Evolutionary conservation across 805 yeast species (phyloP), one percentile per base, ranked within the genome.

Genomic region (Blastobotrys robertii): DNA sequence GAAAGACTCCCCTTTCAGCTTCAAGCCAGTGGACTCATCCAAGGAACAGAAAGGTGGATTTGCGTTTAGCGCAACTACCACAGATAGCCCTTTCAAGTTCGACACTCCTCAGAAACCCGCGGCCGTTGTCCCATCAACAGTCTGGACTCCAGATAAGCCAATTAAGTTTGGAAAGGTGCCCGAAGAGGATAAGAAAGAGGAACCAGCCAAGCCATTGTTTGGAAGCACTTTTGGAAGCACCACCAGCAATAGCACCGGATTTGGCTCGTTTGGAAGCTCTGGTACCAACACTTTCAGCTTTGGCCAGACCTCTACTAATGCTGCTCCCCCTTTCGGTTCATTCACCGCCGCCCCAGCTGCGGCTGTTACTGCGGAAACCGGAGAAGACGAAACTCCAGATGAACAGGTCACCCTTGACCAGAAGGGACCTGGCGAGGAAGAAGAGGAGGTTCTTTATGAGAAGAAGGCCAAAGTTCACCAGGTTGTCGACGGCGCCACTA

Each of bases 401-500:
- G 74, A 71, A 50, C 15, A 57, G 55, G 44, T 63, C 73, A 5
- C 61, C 69, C 11, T 70, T 50, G 35, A 46, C 52, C 16, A 67
- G 12, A 68, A 72, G 51, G 74, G 72, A 9, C 83, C 90, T 7
- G 97, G 96, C 13, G 97, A 90, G 64, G 96, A 87, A 63, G 72
- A 76, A 42, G 97, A 90, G 64, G 76, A 69, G 1, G 58, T 70
- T 0, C 54, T 75, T 19, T 83, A 73, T 52, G 73, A 79, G 36
- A 79, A 83, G 53, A 73, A 83, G 54, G 73, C 90, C 3, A 86
- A 86, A 56, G 66, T 86, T 37, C 77, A 77, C 74, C 67, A 77
- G 44, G 75, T 74, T 39, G 73, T 75, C 38, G 70, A 75, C 37
- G 74, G 74, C 37, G 57, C 62, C 37, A 53, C 50, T 44, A 52